phyloP scores from a whole-genome alignment of 2,329 filamentous ascomycete genomes.

The Fusarium poae region DNA sequence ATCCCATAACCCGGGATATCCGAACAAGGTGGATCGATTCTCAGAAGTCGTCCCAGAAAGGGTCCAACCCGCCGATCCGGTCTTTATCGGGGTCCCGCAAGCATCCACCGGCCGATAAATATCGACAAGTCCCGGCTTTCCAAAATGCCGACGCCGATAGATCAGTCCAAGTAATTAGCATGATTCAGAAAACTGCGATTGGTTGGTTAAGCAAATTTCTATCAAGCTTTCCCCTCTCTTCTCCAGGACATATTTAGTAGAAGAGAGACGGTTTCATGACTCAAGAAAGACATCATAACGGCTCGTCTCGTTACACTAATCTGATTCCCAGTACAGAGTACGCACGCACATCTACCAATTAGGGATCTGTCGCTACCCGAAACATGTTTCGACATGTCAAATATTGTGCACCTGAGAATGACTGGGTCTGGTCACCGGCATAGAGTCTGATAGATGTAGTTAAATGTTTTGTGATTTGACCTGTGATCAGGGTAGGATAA shows the following conservation, averaged over 20 bases:
- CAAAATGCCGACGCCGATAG: conserved; percentile 23
- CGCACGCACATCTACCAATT: background rate
- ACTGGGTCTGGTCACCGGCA: background rate
- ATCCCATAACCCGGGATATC: conserved; percentile 30
- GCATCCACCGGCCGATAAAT: conserved; percentile 25
- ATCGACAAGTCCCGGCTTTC: conserved; percentile 12
- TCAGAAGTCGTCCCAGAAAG: conserved; percentile 17
- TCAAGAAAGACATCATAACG: conserved; percentile 6
- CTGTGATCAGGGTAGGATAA: too few relatives aligned
- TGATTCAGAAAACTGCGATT: conserved; percentile 13
- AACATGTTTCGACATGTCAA: conserved; percentile 30
- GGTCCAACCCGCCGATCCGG: conserved; percentile 36
- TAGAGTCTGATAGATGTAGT: background rate
- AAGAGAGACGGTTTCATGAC: conserved; percentile 13
- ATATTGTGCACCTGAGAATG: background rate
- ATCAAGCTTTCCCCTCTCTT: background rate
- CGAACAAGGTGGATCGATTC: conserved; percentile 38
- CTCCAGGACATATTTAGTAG: background rate
- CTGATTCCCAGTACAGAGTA: background rate
- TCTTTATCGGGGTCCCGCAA: conserved; percentile 33
- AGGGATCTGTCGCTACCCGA: conserved; percentile 28
- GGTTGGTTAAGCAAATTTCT: background rate
- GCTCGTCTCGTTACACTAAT: conserved; percentile 21
- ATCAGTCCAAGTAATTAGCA: background rate
- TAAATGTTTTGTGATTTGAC: background rate